Conservation (phyloP, 306 rosid species). For the Gillenia trifoliata region DNA sequence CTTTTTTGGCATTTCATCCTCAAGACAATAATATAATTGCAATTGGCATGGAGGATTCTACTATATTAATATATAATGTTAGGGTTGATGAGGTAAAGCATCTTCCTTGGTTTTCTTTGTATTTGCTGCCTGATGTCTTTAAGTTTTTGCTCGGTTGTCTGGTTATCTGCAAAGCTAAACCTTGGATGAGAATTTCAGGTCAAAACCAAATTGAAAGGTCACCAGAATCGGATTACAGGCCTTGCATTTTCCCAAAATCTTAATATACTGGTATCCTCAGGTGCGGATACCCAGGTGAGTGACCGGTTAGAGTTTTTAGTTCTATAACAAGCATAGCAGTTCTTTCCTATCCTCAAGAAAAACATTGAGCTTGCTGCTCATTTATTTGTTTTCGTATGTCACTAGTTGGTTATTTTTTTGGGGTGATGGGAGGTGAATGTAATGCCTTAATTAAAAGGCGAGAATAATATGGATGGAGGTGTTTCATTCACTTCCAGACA, state of each 20-base stretch:
- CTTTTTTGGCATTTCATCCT: constrained; percentile 46
- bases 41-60: constrained; percentile 46
- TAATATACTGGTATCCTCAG: constrained; percentile 38
- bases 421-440: background rate
- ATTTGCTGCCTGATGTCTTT: background rate
- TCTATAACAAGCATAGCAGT: background rate
- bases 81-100: constrained; percentile 41
- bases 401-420: background rate
- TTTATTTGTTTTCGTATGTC: background rate
- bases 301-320: background rate
- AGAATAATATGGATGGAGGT: background rate
- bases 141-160: background rate
- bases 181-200: constrained; percentile 24
- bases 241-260: constrained; percentile 38
- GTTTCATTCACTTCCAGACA: background rate
- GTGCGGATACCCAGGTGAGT: constrained; percentile 42
- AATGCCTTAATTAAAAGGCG: background rate
- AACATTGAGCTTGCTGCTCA: background rate
- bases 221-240: constrained; percentile 46
- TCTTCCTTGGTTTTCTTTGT: background rate
- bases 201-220: constrained; percentile 40
- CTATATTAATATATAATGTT: constrained; percentile 40
- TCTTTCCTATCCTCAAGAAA: background rate
- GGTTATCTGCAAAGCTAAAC: constrained; percentile 4
- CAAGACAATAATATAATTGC: constrained; percentile 47